Conservation (phyloP, 129 eudicot species). For the Oenanthe sinensis region DNA sequence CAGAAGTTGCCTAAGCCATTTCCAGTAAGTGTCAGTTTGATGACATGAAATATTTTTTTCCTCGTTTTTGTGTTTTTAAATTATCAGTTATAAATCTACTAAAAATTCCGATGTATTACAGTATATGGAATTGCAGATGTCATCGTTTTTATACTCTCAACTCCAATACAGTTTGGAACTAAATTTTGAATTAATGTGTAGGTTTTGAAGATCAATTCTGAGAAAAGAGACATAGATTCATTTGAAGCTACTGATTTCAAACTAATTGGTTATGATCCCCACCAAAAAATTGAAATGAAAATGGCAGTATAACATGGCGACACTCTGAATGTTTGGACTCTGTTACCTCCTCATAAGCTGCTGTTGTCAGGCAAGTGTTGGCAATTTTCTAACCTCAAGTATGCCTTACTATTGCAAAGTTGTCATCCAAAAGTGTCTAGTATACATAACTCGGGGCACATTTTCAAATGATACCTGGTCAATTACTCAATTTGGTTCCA, state of each 20-base stretch:
- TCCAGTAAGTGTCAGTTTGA: constrained; percentile 45
- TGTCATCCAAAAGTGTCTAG: background rate
- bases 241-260: constrained; percentile 70
- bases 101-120: background rate
- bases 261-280: constrained; percentile 72
- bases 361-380: constrained; percentile 19
- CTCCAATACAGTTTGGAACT: background rate
- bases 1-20: constrained; percentile 76
- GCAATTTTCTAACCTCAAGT: background rate
- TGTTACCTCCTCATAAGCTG: constrained; percentile 10
- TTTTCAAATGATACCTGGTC: background rate
- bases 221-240: constrained; percentile 65
- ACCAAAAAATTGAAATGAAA: constrained; percentile 87
- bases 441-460: background rate
- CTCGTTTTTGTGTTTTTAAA: background rate
- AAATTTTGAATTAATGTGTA: constrained; percentile 21
- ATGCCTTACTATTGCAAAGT: background rate
- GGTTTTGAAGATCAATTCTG: constrained; percentile 67
- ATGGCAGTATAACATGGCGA: constrained; percentile 61
- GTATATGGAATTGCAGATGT: background rate
- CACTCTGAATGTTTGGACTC: constrained; percentile 7
- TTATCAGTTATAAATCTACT: background rate
- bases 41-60: background rate
- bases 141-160: background rate
- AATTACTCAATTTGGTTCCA: background rate